A percentile compares a stretch with the other conserved stretches of the same genome.
Conservation (phyloP, 805 yeast species). For the Metschnikowia sp. region DNA sequence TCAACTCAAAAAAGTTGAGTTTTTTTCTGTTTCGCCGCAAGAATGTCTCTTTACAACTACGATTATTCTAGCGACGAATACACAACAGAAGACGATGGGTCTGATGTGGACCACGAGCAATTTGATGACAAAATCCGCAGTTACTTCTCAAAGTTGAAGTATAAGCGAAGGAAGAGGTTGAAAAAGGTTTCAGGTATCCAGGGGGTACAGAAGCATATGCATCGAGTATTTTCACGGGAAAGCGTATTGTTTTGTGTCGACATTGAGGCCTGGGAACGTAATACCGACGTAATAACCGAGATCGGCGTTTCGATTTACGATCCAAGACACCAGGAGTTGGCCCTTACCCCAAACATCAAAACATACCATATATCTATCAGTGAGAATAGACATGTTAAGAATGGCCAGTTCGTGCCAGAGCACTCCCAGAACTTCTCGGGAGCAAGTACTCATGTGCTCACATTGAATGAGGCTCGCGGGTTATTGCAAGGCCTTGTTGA, state of each 20-base stretch:
- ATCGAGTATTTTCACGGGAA: constrained; percentile 17
- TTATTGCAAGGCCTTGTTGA: constrained; percentile 12
- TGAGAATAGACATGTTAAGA: constrained; percentile 15
- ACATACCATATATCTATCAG: constrained; percentile 18
- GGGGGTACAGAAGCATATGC: constrained; percentile 9
- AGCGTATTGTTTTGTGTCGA: constrained; percentile 21
- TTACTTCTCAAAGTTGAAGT: not conserved
- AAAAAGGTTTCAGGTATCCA: not conserved
- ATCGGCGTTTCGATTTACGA: constrained; percentile 26
- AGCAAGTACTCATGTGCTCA: constrained; percentile 15
- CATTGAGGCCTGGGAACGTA: constrained; percentile 24
- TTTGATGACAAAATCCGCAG: not conserved
- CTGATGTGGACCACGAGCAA: no score
- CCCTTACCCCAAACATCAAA: constrained; percentile 17
- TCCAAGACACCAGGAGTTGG: constrained; percentile 14
- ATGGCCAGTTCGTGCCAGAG: constrained; percentile 23
- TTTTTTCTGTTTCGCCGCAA: not conserved
- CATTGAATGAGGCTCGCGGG: constrained; percentile 2
- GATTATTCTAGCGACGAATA: not conserved
- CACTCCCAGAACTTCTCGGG: constrained; percentile 19
- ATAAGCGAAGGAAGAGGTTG: not conserved
- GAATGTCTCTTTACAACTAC: not conserved
- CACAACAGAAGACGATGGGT: no score
- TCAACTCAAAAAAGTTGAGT: no score
- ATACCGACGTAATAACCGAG: constrained; percentile 18